These are phyloP conservation scores for Gamarada debralockiae DNA, from an alignment of 495 filamentous ascomycete species.

Conservation along the genomic window DNA sequence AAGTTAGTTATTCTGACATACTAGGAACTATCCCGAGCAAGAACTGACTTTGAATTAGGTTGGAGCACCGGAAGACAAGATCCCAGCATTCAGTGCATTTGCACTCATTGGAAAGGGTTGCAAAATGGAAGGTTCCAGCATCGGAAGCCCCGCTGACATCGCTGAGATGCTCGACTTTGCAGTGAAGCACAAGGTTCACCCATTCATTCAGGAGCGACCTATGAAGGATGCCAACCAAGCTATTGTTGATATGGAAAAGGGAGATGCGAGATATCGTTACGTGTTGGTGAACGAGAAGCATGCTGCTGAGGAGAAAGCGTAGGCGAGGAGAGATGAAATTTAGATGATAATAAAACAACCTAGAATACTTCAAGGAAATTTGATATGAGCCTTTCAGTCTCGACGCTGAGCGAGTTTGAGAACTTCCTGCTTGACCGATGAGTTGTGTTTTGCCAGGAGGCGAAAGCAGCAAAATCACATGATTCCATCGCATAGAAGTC, in stretches of 20 bases:
- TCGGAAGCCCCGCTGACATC: conserved; percentile 73
- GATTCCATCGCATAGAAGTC: too few relatives aligned
- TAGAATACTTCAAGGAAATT: too few relatives aligned
- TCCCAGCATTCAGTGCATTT: conserved; percentile 62
- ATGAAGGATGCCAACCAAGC: conserved; percentile 72
- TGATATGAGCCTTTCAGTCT: too few relatives aligned
- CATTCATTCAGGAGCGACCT: conserved; percentile 67
- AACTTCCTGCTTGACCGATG: too few relatives aligned
- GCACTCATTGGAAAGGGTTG: conserved; percentile 65
- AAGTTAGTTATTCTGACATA: conserved; percentile 29
- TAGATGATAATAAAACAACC: too few relatives aligned
- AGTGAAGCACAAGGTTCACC: conserved; percentile 66
- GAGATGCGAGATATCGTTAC: conserved; percentile 71
- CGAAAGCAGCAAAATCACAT: too few relatives aligned
- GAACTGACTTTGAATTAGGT: conserved; percentile 35
- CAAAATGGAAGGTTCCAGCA: conserved; percentile 69
- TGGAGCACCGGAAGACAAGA: conserved; percentile 61
- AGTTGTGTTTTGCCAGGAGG: too few relatives aligned
- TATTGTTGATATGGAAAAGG: conserved; percentile 63
- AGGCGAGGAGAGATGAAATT: too few relatives aligned
- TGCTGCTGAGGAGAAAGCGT: conserved; percentile 5
- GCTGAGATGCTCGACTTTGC: conserved; percentile 76
- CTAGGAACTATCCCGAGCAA: not conserved
- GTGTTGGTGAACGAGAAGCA: conserved; percentile 62
- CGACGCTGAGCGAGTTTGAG: too few relatives aligned